A percentile compares a stretch with the other conserved stretches of the same genome.
These are phyloP conservation scores for Macadamia integrifolia DNA, from an alignment of 164 flowering plant genomes.

Conservation along the genomic window DNA sequence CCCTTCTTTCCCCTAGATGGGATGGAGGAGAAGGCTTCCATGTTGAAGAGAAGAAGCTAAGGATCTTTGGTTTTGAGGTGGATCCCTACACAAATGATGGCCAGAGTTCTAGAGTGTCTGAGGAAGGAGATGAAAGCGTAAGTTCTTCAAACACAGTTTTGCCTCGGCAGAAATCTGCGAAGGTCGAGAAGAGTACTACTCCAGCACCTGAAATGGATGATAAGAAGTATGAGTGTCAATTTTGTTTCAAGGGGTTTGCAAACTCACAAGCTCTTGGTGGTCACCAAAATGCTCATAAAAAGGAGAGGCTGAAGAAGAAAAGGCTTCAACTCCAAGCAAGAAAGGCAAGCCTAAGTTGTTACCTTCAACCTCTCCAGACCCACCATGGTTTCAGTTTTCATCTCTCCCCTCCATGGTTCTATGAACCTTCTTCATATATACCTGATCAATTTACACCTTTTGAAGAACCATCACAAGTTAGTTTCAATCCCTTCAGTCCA, in stretches of 20 bases:
- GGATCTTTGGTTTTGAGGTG: slow-evolving; percentile 71
- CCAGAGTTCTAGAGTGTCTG: slow-evolving; percentile 7
- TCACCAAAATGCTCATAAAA: slow-evolving; percentile 98
- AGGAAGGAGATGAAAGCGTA: slow-evolving; percentile 51
- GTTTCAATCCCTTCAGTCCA: slow-evolving; percentile 40
- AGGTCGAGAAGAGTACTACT: slow-evolving; percentile 14
- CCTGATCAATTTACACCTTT: slow-evolving; percentile 28
- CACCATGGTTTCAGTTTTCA: slow-evolving; percentile 16
- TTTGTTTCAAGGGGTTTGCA: slow-evolving; percentile 69
- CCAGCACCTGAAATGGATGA: slow-evolving; percentile 13
- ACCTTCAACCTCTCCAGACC: slow-evolving; percentile 52
- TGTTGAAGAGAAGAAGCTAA: slow-evolving; percentile 46
- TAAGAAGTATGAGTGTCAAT: slow-evolving; percentile 78
- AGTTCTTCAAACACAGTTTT: slow-evolving; percentile 44
- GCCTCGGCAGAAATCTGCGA: slow-evolving; percentile 15
- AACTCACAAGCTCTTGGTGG: slow-evolving; percentile 96
- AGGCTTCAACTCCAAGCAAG: slow-evolving; percentile 79
- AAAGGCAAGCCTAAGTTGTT: slow-evolving; percentile 53
- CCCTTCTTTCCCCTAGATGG: slow-evolving; percentile 19
- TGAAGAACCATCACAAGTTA: slow-evolving; percentile 55
- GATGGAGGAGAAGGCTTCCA: slow-evolving; percentile 17
- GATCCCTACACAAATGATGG: slow-evolving; percentile 23
- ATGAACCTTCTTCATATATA: slow-evolving; percentile 28
- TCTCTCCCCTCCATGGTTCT: slow-evolving; percentile 30
- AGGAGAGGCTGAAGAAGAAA: slow-evolving; percentile 84